Percentiles rank a stretch among this genome's conserved stretches.
These are phyloP conservation scores for Cinnamomum micranthum DNA, from an alignment of 164 flowering plant species.

Conservation along the genomic window DNA sequence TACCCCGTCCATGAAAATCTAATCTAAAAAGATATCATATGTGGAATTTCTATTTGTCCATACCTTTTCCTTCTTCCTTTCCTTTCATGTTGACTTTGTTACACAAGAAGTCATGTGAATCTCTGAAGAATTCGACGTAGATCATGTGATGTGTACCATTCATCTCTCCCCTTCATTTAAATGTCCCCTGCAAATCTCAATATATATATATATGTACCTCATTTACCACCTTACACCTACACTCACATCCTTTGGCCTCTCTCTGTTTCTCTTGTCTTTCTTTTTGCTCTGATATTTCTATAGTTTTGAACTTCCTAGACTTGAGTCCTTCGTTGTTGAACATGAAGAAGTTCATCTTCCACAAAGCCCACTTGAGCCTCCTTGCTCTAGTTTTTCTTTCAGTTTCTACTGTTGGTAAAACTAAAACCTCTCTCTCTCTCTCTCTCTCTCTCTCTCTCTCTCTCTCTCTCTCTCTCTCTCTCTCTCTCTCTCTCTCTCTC, in stretches of 20 bases:
- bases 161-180: not conserved
- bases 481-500: not conserved
- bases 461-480: not conserved
- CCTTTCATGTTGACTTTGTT: too few species aligned
- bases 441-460: too few species aligned
- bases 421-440: not conserved
- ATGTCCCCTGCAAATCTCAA: not conserved
- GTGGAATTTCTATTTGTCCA: not conserved
- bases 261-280: not conserved
- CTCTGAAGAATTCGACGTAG: not conserved
- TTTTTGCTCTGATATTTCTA: too few species aligned
- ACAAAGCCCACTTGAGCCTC: not conserved
- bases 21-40: not conserved
- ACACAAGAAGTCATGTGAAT: not conserved
- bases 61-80: not conserved
- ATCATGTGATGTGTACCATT: not conserved
- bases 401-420: not conserved
- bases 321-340: not conserved
- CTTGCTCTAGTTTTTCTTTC: not conserved
- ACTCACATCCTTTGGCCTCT: not conserved
- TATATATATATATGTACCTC: too few species aligned
- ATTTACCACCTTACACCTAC: too few species aligned
- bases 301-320: too few species aligned
- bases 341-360: not conserved
- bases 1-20: not conserved